Evolutionary conservation across 1,139 yeast genomes (phyloP), one percentile per base, ranked within the genome.

Genomic region (Candida gigantensis): DNA sequence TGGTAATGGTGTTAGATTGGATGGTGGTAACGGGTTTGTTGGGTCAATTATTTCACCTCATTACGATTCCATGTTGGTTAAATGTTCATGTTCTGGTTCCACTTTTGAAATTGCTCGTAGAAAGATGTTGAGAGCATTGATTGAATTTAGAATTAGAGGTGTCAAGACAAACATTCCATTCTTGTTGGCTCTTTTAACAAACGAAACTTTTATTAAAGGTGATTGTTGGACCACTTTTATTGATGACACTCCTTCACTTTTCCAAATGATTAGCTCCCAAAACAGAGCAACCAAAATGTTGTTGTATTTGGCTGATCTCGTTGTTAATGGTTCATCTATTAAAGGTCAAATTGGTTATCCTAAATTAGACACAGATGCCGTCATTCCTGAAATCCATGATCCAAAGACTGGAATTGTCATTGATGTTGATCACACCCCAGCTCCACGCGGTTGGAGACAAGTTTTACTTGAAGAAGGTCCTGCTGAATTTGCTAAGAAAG

Each of bases 11-110:
- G 97, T 92, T 34, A 83, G 99, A 69, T 76, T 92, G 51, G 99
- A 92, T 60, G 99, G 98, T 72, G 98, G 98, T 68, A 92, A 92
- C 59, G 97, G 97, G 6, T 92, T 89, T 65, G 95, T 97, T n/a
- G 99, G 99, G 49, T 88, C 97, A 21, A 82, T 94, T 49, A 92
- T 92, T 50, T 84, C 96, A 24, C 98, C 99, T 33, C 96, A 89
- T 67, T 92, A 92, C 66, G 99, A 92, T 67, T 90, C 97, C 33
- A 87, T 92, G 97, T 77, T 92, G 76, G 98, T 92, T 47, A 92
- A 92, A 67, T 94, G 98, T 65, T 80, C 96, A 25, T 89, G 97
- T 61, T 81, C 95, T 19, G 98, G 98, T 42, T 85, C 97, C 24
- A 90, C 96, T 37, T 94, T 81, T 62, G 99, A 94, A 68, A 90